Evolutionary conservation across 2,329 filamentous ascomycete genomes (phyloP).

Genomic region (Aspergillus melleus): DNA sequence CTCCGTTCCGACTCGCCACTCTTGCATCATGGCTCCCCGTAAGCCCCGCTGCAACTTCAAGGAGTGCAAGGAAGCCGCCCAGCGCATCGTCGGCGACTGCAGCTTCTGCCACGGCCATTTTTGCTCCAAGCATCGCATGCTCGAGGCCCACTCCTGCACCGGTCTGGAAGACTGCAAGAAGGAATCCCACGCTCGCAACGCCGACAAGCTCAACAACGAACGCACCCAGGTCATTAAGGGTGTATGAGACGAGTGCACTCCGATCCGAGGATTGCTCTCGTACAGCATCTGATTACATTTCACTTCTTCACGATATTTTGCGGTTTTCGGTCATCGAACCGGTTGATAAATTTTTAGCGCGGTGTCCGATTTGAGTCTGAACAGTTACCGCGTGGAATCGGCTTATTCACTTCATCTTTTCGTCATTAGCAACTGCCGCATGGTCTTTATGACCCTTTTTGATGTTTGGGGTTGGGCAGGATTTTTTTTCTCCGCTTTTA

Average conservation of each 20-base stretch:
- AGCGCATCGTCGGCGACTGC: slow-evolving; percentile 95
- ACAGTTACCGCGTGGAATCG: slow-evolving; percentile 5
- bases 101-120: slow-evolving; percentile 91
- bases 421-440: slow-evolving; percentile 17
- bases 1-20: slow-evolving; percentile 9
- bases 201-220: slow-evolving; percentile 87
- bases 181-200: slow-evolving; percentile 91
- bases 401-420: slow-evolving; percentile 7
- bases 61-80: slow-evolving; percentile 81
- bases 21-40: slow-evolving; percentile 48
- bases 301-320: slow-evolving; percentile 16
- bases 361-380: slow-evolving; percentile 26
- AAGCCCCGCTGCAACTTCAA: slow-evolving; percentile 79
- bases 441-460: slow-evolving; percentile 5
- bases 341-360: slow-evolving; percentile 29
- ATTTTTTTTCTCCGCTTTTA: slow-evolving; percentile 6
- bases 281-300: slow-evolving; percentile 7
- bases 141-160: slow-evolving; percentile 92
- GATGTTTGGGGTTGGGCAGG: slow-evolving; percentile 14
- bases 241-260: slow-evolving; percentile 55
- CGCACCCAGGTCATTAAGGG: slow-evolving; percentile 92
- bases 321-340: slow-evolving; percentile 13
- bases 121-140: slow-evolving; percentile 89
- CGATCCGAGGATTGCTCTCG: not conserved
- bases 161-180: slow-evolving; percentile 97